Conservation (phyloP, 176 grass and related monocot genomes). For the Elaeis guineensis region DNA sequence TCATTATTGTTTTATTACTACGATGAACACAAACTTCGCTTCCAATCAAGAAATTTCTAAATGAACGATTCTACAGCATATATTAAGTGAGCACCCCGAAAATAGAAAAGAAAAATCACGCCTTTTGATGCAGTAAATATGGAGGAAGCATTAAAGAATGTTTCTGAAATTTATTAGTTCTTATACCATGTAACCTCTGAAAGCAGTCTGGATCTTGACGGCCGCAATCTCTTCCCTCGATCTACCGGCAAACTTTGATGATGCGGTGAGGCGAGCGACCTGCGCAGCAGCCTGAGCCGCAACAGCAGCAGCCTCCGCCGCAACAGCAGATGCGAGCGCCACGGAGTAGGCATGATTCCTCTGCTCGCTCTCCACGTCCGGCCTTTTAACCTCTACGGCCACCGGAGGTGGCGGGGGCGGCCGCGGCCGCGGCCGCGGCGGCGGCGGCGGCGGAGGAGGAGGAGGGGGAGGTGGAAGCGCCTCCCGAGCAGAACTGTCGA, state of each 20-base stretch:
- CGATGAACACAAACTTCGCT: too few relatives aligned
- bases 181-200: conserved; percentile 78
- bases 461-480: conserved; percentile 22
- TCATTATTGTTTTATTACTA: too few relatives aligned
- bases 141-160: background rate
- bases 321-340: conserved; percentile 16
- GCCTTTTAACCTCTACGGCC: conserved; percentile 46
- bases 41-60: too few relatives aligned
- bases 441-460: conserved; percentile 16
- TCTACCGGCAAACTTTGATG: conserved; percentile 21
- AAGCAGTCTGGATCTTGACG: conserved; percentile 78
- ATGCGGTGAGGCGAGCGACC: conserved; percentile 13
- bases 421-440: conserved; percentile 24
- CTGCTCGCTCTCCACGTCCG: conserved; percentile 26
- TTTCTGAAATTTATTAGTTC: background rate
- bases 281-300: conserved; percentile 14
- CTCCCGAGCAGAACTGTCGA: conserved; percentile 12
- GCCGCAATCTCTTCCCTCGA: conserved; percentile 68
- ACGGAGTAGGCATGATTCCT: conserved; percentile 8
- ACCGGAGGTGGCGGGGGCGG: conserved; percentile 36
- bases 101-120: too few relatives aligned
- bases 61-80: too few relatives aligned
- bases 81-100: too few relatives aligned
- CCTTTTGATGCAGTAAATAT: background rate
- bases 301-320: conserved; percentile 13